A percentile compares a stretch with the other conserved stretches of the same genome.
phyloP scores from a whole-genome alignment of 2,329 filamentous ascomycete genomes.

The Westerdykella ornata region DNA sequence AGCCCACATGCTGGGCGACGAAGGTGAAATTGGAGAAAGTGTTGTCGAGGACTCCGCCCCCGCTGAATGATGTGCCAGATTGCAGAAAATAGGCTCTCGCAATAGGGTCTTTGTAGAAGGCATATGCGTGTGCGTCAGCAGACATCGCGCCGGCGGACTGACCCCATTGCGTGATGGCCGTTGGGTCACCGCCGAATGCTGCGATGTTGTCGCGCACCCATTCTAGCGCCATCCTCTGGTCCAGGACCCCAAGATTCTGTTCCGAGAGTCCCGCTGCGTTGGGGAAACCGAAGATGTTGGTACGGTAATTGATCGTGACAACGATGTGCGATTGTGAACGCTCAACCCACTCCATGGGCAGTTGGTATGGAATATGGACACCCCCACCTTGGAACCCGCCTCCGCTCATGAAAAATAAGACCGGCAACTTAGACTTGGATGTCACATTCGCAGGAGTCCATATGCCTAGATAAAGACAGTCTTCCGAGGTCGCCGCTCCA shows the following conservation, averaged over 20 bases:
- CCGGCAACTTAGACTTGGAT: constrained; percentile 29
- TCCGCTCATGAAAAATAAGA: constrained; percentile 44
- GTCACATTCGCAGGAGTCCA: constrained; percentile 36
- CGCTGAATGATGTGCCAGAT: constrained; percentile 13
- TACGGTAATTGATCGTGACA: constrained; percentile 32
- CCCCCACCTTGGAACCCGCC: constrained; percentile 42
- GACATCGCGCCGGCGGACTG: constrained; percentile 36
- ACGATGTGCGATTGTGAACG: constrained; percentile 35
- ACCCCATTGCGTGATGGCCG: constrained; percentile 37
- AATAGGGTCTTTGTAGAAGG: constrained; percentile 46
- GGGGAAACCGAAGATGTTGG: constrained; percentile 39
- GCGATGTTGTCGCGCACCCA: constrained; percentile 40
- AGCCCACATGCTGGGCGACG: constrained; percentile 17
- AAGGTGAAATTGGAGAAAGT: constrained; percentile 19
- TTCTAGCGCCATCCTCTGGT: constrained; percentile 36
- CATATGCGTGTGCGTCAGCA: constrained; percentile 46
- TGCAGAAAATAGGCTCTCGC: constrained; percentile 41
- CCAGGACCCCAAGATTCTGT: constrained; percentile 38
- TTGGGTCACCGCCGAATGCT: constrained; percentile 34
- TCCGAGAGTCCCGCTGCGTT: constrained; percentile 27
- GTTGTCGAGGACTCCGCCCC: constrained; percentile 6
- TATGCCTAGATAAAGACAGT: constrained; percentile 43
- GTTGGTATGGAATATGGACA: constrained; percentile 38
- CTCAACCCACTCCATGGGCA: constrained; percentile 23
- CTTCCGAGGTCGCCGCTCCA: constrained; percentile 25